Evolutionary conservation across 331 rosid genomes (phyloP), one percentile per base, ranked within the genome.

Genomic region (Phaseolus coccineus): DNA sequence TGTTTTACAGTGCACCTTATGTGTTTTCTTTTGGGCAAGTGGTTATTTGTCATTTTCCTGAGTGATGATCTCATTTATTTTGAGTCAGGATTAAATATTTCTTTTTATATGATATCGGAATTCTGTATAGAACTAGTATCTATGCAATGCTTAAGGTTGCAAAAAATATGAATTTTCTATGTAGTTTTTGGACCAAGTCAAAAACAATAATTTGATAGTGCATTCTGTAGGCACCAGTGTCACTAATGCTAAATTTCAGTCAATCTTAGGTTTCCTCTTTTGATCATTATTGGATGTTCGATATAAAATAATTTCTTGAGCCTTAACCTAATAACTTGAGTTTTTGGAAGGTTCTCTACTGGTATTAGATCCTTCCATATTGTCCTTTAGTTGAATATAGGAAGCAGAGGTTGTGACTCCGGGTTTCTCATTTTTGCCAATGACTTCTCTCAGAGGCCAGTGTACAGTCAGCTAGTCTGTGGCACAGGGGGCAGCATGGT

Each of bases 191-290:
- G 77, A 61, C 14, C 2, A 25, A 8, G 72, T 53, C 27, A 37
- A 59, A 46, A n/a, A 33, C 61, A 30, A 77, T 62, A 74, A 59
- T 81, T 73, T 67, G 44, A 22, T 61, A 88, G 8, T 74, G 72
- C 79, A 57, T 67, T 37, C 8, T 25, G 24, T 15, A 24, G 33
- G 31, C 73, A 15, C 71, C 61, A 59, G 48, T 30, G 52, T 47
- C 72, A 25, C 4, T 15, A 11, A 16, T 40, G 71, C 25, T 47
- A 58, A 48, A 55, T 42, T 59, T 39, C 5, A 56, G 19, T 28
- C 74, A 51, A 42, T 11, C 31, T 30, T 62, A 31, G 63, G 48
- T 16, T 33, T 42, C 30, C n/a, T 70, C 30, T 27, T 59, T 48
- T 33, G n/a, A 67, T 63, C 73, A 27, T 44, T 37, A 55, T 14